Evolutionary conservation across 176 grass and related monocot species (phyloP).

Genomic region (Otatea glauca): DNA sequence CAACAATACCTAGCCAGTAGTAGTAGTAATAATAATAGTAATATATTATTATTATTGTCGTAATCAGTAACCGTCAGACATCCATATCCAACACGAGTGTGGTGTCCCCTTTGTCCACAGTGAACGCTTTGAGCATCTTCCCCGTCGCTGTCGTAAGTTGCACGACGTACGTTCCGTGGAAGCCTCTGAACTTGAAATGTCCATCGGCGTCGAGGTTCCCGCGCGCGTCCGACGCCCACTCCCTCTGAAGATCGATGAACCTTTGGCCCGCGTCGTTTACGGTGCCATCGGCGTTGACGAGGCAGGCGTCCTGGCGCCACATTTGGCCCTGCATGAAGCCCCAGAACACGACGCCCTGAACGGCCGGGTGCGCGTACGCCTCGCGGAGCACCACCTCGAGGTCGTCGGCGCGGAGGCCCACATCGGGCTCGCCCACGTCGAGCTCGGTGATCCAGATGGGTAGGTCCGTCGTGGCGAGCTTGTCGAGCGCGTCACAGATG

Average conservation of each 20-base stretch:
- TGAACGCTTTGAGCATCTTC: constrained; percentile 51
- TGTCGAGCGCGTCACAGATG: constrained; percentile 49
- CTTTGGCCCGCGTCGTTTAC: constrained; percentile 56
- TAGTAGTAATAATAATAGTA: too few relatives aligned
- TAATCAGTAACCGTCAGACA: not conserved
- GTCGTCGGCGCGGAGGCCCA: constrained; percentile 59
- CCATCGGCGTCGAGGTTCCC: constrained; percentile 43
- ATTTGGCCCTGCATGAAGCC: constrained; percentile 65
- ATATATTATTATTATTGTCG: too few relatives aligned
- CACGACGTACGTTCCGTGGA: constrained; percentile 57
- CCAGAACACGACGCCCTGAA: constrained; percentile 65
- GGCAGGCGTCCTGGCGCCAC: constrained; percentile 43
- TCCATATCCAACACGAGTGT: constrained; percentile 35
- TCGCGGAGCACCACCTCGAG: constrained; percentile 71
- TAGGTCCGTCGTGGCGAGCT: constrained; percentile 29
- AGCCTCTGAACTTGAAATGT: constrained; percentile 65
- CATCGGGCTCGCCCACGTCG: constrained; percentile 57
- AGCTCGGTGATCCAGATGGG: constrained; percentile 76
- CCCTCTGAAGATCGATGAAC: constrained; percentile 41
- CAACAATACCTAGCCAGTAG: too few relatives aligned
- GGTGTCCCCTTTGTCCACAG: constrained; percentile 56
- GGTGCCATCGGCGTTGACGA: constrained; percentile 57
- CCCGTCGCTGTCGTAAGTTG: constrained; percentile 38
- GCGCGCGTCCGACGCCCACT: constrained; percentile 58
- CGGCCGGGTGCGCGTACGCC: constrained; percentile 65